Evolutionary conservation across 805 yeast species (phyloP).

Genomic region (Sugiyamaella mastotermitis): DNA sequence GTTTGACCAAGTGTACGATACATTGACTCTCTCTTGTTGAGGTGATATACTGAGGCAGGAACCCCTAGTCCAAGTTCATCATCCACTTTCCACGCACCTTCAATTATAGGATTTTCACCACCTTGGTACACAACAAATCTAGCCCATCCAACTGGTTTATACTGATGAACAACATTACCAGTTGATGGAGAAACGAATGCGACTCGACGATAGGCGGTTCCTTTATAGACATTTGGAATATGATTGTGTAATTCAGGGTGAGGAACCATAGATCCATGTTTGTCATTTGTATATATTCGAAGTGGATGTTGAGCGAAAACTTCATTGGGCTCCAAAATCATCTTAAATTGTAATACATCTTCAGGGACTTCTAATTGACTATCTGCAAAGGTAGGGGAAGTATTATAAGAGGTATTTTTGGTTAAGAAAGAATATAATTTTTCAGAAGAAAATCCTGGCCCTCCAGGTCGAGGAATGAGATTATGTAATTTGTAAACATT

Average conservation of each 20-base stretch:
- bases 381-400: background rate
- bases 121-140: slow-evolving; percentile 22
- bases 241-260: slow-evolving; percentile 17
- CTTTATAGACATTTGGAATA: slow-evolving; percentile 14
- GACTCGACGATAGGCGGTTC: slow-evolving; percentile 25
- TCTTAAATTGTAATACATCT: slow-evolving; percentile 16
- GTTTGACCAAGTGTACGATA: slow-evolving; percentile 8
- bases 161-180: slow-evolving; percentile 14
- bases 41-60: slow-evolving; percentile 24
- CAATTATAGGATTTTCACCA: slow-evolving; percentile 14
- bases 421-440: slow-evolving; percentile 21
- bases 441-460: slow-evolving; percentile 14
- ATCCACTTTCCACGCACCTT: slow-evolving; percentile 30
- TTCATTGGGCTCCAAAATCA: slow-evolving; percentile 19
- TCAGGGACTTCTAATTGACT: slow-evolving; percentile 19
- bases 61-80: slow-evolving; percentile 28
- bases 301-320: slow-evolving; percentile 7
- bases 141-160: slow-evolving; percentile 30
- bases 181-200: slow-evolving; percentile 10
- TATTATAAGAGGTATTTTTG: slow-evolving; percentile 13
- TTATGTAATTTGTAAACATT: slow-evolving; percentile 6
- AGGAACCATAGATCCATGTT: slow-evolving; percentile 12
- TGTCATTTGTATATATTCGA: slow-evolving; percentile 14
- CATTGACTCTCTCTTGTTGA: slow-evolving; percentile 15
- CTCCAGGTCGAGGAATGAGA: background rate